Percentiles rank a stretch among this genome's conserved stretches.
phyloP scores from a whole-genome alignment of 768 basidiomycete species.

The Rickenella mellea region DNA sequence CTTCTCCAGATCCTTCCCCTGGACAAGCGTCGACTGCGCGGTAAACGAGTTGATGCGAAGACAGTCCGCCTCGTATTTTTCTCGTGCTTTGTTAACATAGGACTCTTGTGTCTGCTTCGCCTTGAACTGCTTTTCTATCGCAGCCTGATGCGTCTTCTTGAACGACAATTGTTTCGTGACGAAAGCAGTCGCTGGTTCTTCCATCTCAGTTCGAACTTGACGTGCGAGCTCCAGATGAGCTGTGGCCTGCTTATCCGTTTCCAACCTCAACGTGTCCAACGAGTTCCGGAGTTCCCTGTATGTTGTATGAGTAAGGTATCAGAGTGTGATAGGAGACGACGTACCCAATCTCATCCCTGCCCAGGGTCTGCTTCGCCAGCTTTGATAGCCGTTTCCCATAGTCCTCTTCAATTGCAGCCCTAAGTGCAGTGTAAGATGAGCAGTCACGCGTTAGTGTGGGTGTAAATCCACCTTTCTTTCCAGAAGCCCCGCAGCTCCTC shows the following conservation, averaged over 20 bases:
- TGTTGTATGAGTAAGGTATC: neutral
- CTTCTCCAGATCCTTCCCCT: conserved; percentile 91
- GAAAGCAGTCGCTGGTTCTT: conserved; percentile 53
- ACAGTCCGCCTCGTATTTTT: conserved; percentile 91
- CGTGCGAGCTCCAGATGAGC: conserved; percentile 67
- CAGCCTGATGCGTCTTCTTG: conserved; percentile 62
- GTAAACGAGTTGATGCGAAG: conserved; percentile 90
- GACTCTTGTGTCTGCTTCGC: conserved; percentile 79
- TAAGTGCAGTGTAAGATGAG: conserved; percentile 19
- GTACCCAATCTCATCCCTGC: conserved; percentile 90
- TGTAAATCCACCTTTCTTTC: conserved; percentile 75
- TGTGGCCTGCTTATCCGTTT: conserved; percentile 75
- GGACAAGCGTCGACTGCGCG: conserved; percentile 82
- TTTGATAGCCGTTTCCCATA: conserved; percentile 81
- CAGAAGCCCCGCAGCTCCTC: conserved; percentile 84
- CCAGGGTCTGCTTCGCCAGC: conserved; percentile 66
- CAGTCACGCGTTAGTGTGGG: neutral
- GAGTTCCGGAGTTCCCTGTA: conserved; percentile 72
- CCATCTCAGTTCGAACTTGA: conserved; percentile 69
- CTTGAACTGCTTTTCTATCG: conserved; percentile 87
- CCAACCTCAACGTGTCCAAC: conserved; percentile 67
- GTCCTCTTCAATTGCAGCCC: conserved; percentile 88
- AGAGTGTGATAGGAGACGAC: conserved; percentile 19
- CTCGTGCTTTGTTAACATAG: conserved; percentile 80
- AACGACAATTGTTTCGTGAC: conserved; percentile 56